Evolutionary conservation across 495 filamentous ascomycete genomes (phyloP).

Genomic region (Hypoxylon fuscum): DNA sequence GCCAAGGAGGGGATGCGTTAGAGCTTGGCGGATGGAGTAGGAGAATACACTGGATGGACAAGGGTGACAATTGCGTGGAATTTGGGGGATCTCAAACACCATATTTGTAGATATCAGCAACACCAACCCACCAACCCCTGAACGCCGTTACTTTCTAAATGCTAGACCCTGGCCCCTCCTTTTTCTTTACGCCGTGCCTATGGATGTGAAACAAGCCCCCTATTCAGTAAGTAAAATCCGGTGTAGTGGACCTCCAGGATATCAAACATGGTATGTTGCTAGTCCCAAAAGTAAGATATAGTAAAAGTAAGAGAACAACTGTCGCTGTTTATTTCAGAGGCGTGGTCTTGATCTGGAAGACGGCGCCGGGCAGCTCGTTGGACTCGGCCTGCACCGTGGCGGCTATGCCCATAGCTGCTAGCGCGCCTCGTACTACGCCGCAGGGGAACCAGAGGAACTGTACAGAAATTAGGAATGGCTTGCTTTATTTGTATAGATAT

Average conservation of each 20-base stretch:
- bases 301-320: no score
- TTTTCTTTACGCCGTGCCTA: constrained; percentile 19
- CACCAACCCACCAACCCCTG: constrained; percentile 13
- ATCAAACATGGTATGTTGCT: no score
- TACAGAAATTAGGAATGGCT: background rate
- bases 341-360: constrained; percentile 94
- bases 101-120: constrained; percentile 14
- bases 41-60: constrained; percentile 10
- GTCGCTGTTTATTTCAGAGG: constrained; percentile 59
- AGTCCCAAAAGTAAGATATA: no score
- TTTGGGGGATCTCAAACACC: background rate
- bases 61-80: background rate
- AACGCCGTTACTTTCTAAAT: constrained; percentile 35
- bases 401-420: constrained; percentile 88
- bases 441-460: constrained; percentile 96
- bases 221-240: constrained; percentile 22
- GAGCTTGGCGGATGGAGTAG: constrained; percentile 3
- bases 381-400: constrained; percentile 90
- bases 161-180: constrained; percentile 6
- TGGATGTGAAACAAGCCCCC: constrained; percentile 4
- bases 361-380: constrained; percentile 83
- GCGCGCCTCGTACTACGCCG: constrained; percentile 86
- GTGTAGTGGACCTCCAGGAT: no score
- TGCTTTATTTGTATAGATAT: no score
- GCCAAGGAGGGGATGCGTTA: constrained; percentile 11